Evolutionary conservation across 129 eudicot genomes (phyloP).

Genomic region (Saposhnikovia divaricata): DNA sequence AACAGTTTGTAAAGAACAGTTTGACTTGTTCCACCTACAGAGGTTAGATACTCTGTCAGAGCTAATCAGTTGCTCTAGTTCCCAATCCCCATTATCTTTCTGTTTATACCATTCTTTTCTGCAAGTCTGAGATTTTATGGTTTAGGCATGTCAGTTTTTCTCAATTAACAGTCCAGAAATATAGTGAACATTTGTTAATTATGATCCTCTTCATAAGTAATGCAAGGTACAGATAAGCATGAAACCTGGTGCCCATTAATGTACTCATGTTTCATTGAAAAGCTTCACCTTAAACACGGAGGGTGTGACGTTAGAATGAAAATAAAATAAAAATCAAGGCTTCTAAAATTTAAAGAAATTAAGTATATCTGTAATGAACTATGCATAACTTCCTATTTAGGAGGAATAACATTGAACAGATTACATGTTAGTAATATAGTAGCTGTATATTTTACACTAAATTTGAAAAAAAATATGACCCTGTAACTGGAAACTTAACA

Average conservation of each 20-base stretch:
- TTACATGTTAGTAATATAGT: neutral
- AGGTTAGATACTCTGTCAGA: constrained; percentile 28
- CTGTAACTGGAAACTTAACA: neutral
- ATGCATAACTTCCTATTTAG: neutral
- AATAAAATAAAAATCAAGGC: neutral
- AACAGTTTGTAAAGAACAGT: too few relatives aligned
- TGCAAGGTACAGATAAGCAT: neutral
- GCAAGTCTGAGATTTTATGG: neutral
- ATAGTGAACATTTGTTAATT: neutral
- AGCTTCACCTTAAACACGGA: neutral
- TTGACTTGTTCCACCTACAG: constrained; percentile 18
- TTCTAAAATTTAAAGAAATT: neutral
- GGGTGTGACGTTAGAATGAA: neutral
- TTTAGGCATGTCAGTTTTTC: neutral
- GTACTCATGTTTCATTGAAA: neutral
- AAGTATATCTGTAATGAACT: neutral
- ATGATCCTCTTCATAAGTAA: neutral
- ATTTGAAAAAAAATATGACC: neutral
- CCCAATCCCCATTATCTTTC: neutral
- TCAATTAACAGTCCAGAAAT: neutral
- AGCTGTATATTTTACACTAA: neutral
- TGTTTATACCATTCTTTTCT: neutral
- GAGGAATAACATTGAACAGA: neutral
- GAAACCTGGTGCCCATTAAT: too few relatives aligned
- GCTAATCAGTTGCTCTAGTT: neutral